These are phyloP conservation scores for Paracorniculantispora psalliotae DNA, from an alignment of 2,329 filamentous ascomycete genomes.

Conservation along the genomic window DNA sequence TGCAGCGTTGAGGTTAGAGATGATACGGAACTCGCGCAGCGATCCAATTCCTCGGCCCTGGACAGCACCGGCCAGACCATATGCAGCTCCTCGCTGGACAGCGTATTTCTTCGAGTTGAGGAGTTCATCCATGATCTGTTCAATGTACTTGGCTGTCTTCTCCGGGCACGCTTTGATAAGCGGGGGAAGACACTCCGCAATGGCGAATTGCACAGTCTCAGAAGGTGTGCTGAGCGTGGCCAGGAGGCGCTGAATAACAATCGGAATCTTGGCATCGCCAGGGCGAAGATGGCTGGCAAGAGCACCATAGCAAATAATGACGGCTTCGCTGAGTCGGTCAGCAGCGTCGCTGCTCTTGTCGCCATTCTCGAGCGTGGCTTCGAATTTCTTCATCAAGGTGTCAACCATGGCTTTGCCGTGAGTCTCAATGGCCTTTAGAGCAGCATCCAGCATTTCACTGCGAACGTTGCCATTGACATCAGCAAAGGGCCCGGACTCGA, in stretches of 20 bases:
- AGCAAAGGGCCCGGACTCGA: conserved; percentile 80
- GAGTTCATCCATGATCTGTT: conserved; percentile 75
- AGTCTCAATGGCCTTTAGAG: conserved; percentile 71
- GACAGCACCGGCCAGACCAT: conserved; percentile 87
- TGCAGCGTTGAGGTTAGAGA: conserved; percentile 73
- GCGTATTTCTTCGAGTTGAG: conserved; percentile 87
- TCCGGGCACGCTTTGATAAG: conserved; percentile 77
- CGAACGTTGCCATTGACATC: conserved; percentile 75
- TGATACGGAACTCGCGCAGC: conserved; percentile 78
- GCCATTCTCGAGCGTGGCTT: conserved; percentile 77
- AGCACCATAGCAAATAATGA: conserved; percentile 95
- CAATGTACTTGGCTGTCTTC: conserved; percentile 73
- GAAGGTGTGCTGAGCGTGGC: conserved; percentile 89
- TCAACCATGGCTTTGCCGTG: conserved; percentile 82
- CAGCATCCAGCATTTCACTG: conserved; percentile 86
- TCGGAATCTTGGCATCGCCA: conserved; percentile 82
- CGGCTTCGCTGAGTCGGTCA: conserved; percentile 91
- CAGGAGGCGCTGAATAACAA: conserved; percentile 81
- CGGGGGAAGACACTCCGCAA: conserved; percentile 88
- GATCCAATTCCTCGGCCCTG: conserved; percentile 80
- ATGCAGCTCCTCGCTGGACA: conserved; percentile 86
- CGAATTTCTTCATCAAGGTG: conserved; percentile 86
- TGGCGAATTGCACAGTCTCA: conserved; percentile 93
- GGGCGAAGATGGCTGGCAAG: conserved; percentile 79
- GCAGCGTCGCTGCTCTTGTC: conserved; percentile 76